Evolutionary conservation across 306 rosid genomes (phyloP), one percentile per base, ranked within the genome.

Genomic region (Lupinus albus): DNA sequence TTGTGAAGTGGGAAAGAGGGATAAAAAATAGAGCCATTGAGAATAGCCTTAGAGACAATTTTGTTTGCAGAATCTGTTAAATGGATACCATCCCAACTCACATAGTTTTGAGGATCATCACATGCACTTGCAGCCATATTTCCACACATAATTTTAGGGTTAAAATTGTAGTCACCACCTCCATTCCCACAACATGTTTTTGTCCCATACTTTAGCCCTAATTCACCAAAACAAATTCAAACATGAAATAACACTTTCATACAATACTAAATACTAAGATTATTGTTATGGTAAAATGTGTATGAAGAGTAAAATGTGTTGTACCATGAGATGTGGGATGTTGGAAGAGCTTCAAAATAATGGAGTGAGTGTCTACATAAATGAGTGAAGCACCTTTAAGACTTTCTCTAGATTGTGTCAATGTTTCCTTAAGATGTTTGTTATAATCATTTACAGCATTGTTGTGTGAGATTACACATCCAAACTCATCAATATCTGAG

Each of bases 41-140:
- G 84, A 67, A 88, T 86, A 28, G 91, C 93, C 56, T 9, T 4
- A 2, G 96, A 63, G 1, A 84, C 39, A 12, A 85, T 66, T 79
- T 85, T 88, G 79, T 88, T 91, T 15, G 88, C 91, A 68, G 88
- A 87, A 75, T 91, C 96, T 25, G 94, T 86, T 55, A 89, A 78
- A 78, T 91, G 97, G 8, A 88, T 70, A 15, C 97, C 97, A 79
- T 91, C 97, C 94, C 94, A 91, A 66, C 96, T 85, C 46, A 88
- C 91, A 51, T 86, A 85, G 74, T 83, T 82, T 20, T 80, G 66
- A 0, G 97, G 97, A 44, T 91, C 96, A 49, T 70, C 63, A 42
- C 96, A 84, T n/a, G 90, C 90, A 54, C 64, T 79, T 76, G 96
- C 92, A 35, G 77, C 57, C 70, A 77, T 73, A 16, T 86, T 76